phyloP scores from a whole-genome alignment of 2,329 filamentous ascomycete species.

The Penicillium sp. region DNA sequence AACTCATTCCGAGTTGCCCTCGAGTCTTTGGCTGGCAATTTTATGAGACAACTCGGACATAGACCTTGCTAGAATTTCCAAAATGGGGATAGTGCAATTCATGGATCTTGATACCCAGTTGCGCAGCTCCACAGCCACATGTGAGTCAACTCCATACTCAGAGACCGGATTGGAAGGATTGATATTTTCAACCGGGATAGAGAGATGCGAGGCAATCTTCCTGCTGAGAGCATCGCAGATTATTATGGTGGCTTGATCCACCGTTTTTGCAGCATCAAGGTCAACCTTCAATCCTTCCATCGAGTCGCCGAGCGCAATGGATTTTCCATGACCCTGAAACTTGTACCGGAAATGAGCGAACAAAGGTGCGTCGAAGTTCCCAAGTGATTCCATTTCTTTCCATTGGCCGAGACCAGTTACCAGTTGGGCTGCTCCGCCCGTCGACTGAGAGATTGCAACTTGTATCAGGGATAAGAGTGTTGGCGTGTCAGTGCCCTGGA shows the following conservation, averaged over 20 bases:
- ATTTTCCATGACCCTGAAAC: not conserved
- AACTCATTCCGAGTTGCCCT: not conserved
- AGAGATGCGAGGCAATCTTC: slow-evolving; percentile 17
- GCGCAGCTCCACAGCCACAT: slow-evolving; percentile 41
- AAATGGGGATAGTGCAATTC: slow-evolving; percentile 22
- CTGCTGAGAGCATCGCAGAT: slow-evolving; percentile 13
- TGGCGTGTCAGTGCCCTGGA: slow-evolving; percentile 16
- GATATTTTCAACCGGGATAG: slow-evolving; percentile 17
- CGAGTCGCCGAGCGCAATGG: not conserved
- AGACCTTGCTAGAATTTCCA: slow-evolving; percentile 25
- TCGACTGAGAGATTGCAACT: slow-evolving; percentile 11
- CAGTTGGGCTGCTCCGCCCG: slow-evolving; percentile 8
- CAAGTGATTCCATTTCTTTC: slow-evolving; percentile 16
- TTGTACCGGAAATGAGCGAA: slow-evolving; percentile 20
- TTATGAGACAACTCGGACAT: slow-evolving; percentile 19
- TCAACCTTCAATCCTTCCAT: slow-evolving; percentile 8
- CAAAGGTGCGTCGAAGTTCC: slow-evolving; percentile 19
- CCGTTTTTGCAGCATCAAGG: slow-evolving; percentile 5
- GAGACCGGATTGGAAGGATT: slow-evolving; percentile 22
- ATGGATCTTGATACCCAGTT: slow-evolving; percentile 36
- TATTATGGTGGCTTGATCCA: slow-evolving; percentile 15
- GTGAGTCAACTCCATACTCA: slow-evolving; percentile 36
- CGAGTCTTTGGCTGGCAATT: slow-evolving; percentile 11
- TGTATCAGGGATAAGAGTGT: slow-evolving; percentile 17
- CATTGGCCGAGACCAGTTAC: slow-evolving; percentile 21